phyloP scores from a whole-genome alignment of 2,329 filamentous ascomycete species.

The Neonectria sp. region DNA sequence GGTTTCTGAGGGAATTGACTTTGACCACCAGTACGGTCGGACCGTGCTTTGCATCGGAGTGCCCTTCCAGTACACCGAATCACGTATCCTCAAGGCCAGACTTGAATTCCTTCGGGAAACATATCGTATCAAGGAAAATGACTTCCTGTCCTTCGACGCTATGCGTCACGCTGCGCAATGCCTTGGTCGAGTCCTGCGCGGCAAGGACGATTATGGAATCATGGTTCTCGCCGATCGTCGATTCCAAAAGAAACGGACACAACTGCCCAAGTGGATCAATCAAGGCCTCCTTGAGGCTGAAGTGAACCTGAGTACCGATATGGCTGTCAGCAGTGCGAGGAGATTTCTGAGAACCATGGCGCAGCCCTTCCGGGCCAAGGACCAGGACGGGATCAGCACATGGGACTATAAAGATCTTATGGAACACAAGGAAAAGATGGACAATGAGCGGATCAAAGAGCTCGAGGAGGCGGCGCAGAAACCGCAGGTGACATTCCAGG shows the following conservation, averaged over 20 bases:
- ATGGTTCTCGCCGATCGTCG: constrained; percentile 97
- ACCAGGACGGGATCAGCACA: constrained; percentile 93
- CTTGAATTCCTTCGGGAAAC: constrained; percentile 97
- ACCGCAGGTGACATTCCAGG: constrained; percentile 35
- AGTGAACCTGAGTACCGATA: constrained; percentile 93
- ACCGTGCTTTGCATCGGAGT: constrained; percentile 97
- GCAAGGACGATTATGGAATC: constrained; percentile 99
- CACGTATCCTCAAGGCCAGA: constrained; percentile 93
- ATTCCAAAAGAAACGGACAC: constrained; percentile 90
- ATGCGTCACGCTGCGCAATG: constrained; percentile 99
- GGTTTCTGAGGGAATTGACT: constrained; percentile 98
- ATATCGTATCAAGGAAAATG: constrained; percentile 96
- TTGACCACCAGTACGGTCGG: constrained; percentile 97
- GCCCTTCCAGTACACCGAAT: constrained; percentile 99
- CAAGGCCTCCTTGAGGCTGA: constrained; percentile 89
- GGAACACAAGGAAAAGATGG: constrained; percentile 82
- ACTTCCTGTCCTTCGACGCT: constrained; percentile 98
- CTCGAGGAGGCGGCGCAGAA: constrained; percentile 63
- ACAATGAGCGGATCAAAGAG: constrained; percentile 77
- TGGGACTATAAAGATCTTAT: constrained; percentile 89
- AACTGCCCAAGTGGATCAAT: constrained; percentile 97
- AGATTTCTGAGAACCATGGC: constrained; percentile 93
- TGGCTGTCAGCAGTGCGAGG: constrained; percentile 91
- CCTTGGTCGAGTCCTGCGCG: constrained; percentile 91
- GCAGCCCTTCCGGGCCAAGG: constrained; percentile 84